Evolutionary conservation across 2,329 filamentous ascomycete species (phyloP).

Genomic region (Cryphonectria carpinicola): DNA sequence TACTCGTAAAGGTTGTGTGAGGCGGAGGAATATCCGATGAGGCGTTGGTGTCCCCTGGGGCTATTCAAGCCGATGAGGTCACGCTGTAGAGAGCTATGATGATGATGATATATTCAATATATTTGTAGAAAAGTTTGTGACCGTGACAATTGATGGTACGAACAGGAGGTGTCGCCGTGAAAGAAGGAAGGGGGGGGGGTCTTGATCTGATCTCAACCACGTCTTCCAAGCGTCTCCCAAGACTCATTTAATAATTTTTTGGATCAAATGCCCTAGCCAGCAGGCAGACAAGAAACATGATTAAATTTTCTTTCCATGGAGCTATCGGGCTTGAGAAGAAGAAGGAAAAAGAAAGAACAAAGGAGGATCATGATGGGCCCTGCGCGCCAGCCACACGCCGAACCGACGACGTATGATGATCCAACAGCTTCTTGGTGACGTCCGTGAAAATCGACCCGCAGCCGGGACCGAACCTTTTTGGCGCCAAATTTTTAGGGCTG

Average conservation of each 20-base stretch:
- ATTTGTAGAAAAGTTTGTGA: background rate
- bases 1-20: background rate
- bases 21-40: background rate
- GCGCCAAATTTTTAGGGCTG: background rate
- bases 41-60: background rate
- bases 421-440: background rate
- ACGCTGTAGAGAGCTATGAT: background rate
- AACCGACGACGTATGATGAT: background rate
- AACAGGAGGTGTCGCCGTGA: background rate
- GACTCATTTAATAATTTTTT: background rate
- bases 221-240: background rate
- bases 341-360: background rate
- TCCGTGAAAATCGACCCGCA: background rate
- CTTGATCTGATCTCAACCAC: background rate
- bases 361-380: background rate
- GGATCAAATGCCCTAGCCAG: background rate
- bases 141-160: background rate
- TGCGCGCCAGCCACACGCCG: background rate
- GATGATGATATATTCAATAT: background rate
- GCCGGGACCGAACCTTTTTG: background rate
- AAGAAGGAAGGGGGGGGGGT: background rate
- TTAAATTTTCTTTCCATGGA: background rate
- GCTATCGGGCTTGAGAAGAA: background rate
- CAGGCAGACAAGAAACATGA: background rate
- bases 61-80: background rate